Percentiles rank a stretch among this genome's conserved stretches.
phyloP scores from a whole-genome alignment of 306 rosid genomes.

The Gleditsia sinensis region DNA sequence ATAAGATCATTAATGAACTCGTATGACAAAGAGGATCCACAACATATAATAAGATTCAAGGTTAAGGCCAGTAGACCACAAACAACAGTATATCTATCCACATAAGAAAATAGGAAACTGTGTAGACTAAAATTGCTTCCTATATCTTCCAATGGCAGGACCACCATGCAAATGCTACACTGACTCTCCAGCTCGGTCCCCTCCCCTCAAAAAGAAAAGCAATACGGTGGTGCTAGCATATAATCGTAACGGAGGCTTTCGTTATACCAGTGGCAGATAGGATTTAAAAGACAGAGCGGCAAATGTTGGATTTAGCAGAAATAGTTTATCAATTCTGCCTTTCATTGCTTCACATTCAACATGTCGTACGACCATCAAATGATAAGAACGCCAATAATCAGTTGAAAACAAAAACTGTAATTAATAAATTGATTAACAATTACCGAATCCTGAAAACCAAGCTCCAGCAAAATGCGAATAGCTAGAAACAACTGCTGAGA shows the following conservation, averaged over 20 bases:
- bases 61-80: neutral
- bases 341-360: conserved; percentile 14
- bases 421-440: conserved; percentile 28
- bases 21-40: conserved; percentile 13
- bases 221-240: neutral
- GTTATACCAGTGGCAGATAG: neutral
- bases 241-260: neutral
- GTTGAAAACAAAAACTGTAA: neutral
- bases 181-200: neutral
- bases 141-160: neutral
- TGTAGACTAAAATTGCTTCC: neutral
- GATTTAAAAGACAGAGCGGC: neutral
- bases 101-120: conserved; percentile 3
- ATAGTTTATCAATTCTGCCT: neutral
- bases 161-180: neutral
- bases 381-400: conserved; percentile 16
- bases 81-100: conserved; percentile 26
- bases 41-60: conserved; percentile 19
- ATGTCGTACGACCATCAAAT: neutral
- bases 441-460: conserved; percentile 36
- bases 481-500: conserved; percentile 25
- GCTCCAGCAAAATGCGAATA: conserved; percentile 31
- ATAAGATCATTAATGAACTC: neutral
- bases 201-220: neutral
- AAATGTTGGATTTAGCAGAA: neutral